Conservation (phyloP, 345 rosid species). For the Aquilaria sinensis region DNA sequence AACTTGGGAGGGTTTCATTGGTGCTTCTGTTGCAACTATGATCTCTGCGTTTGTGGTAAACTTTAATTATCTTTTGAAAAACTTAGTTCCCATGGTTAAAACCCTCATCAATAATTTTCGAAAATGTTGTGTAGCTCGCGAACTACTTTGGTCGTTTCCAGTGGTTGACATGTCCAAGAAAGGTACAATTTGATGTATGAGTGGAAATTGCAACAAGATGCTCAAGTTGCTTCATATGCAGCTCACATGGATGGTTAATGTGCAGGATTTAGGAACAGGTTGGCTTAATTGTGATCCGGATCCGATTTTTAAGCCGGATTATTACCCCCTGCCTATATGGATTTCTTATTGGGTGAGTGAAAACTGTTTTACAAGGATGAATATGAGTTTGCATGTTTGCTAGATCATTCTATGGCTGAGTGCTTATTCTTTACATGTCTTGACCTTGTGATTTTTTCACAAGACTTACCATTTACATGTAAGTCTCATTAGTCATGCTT, state of each 20-base stretch:
- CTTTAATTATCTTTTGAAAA: slow-evolving; percentile 3
- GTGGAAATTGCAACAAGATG: neutral
- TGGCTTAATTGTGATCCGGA: slow-evolving; percentile 96
- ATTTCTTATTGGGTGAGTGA: slow-evolving; percentile 54
- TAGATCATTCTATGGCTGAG: no score
- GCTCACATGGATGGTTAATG: neutral
- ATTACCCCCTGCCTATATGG: slow-evolving; percentile 46
- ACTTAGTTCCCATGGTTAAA: neutral
- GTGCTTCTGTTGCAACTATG: slow-evolving; percentile 80
- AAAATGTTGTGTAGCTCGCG: slow-evolving; percentile 57
- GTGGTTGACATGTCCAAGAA: slow-evolving; percentile 96
- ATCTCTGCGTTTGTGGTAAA: slow-evolving; percentile 83
- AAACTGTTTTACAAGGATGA: neutral
- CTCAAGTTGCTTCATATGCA: neutral
- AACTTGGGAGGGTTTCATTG: slow-evolving; percentile 99
- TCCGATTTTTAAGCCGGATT: slow-evolving; percentile 70
- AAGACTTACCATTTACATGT: no score
- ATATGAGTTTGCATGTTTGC: no score
- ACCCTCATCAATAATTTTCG: neutral
- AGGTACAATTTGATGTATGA: slow-evolving; percentile 37
- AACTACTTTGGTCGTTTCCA: slow-evolving; percentile 64
- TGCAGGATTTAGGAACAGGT: slow-evolving; percentile 83
- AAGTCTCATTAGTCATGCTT: neutral
- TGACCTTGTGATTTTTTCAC: no score
- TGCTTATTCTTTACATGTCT: no score